Base-by-base conservation (phyloP, 2,329 filamentous ascomycete genomes). In the Colletotrichum lupini region DNA sequence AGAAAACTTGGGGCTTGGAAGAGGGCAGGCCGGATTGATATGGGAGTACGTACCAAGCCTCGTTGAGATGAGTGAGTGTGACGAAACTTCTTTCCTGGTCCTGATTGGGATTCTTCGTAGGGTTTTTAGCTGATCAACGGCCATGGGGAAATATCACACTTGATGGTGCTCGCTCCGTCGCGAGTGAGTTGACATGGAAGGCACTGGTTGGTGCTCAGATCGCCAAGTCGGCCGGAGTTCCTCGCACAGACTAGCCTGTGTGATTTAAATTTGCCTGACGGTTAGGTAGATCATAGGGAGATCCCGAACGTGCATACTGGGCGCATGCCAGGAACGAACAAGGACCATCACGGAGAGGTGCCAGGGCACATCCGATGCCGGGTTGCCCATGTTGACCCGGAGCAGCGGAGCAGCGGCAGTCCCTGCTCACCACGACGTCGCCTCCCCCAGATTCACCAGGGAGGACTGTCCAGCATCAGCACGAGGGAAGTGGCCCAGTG, bases 171-270 rank as follows among this genome's bases (percentile, higher is more conserved):
- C 69, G 60, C 69, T 73, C 69, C 57, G 69, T 68, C 49, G 56
- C 68, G 68, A 61, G 56, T 73, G 46, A 53, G 59, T 73, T 62
- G 60, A 74, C 73, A 73, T 69, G 64, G 69, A 71, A 71, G 55
- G 67, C 67, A 73, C 67, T 71, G 69, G 57, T 52, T 64, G 70
- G 73, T 73, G 73, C 73, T 74, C 73, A 73, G 73, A 74, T 74
- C 73, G 73, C 73, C 73, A 74, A 74, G 73, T 74, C 69, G 69
- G 73, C 73, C 73, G 66, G 69, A 74, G 73, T 68, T 73, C 69
- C 62, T 73, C 57, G 71, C 71, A 73, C 71, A 73, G 71, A 73
- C 71, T 73, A 73, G 71, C 71, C 71, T 73, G 71, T 73, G 71
- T 73, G 71, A 73, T 71, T 69, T 70, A 58, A 24, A 71, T 73